Evolutionary conservation across 2,329 filamentous ascomycete species (phyloP).

Genomic region (Penicillium sumatraense): DNA sequence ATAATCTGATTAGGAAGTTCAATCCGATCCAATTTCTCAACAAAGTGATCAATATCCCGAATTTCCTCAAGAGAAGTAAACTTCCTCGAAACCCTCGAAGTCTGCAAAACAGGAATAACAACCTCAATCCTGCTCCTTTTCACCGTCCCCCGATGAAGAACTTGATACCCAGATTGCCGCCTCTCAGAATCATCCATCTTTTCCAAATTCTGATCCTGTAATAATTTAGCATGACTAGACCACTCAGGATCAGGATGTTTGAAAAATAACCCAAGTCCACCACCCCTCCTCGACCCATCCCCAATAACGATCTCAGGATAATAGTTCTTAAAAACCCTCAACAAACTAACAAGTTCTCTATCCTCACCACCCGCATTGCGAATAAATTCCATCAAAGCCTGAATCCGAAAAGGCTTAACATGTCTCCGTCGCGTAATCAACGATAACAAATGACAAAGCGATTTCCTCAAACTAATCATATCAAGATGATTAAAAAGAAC

Average conservation of each 20-base stretch:
- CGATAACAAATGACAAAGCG: slow-evolving; percentile 76
- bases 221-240: slow-evolving; percentile 68
- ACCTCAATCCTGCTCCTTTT: slow-evolving; percentile 57
- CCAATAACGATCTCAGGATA: slow-evolving; percentile 87
- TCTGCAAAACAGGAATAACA: slow-evolving; percentile 71
- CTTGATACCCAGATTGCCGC: slow-evolving; percentile 64
- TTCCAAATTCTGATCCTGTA: slow-evolving; percentile 64
- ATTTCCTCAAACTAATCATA: slow-evolving; percentile 73
- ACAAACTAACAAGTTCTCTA: slow-evolving; percentile 71
- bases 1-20: slow-evolving; percentile 82
- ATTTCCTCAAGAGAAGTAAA: slow-evolving; percentile 72
- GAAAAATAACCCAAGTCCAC: slow-evolving; percentile 39
- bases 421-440: slow-evolving; percentile 80
- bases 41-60: slow-evolving; percentile 70
- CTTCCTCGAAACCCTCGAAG: slow-evolving; percentile 70
- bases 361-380: slow-evolving; percentile 66
- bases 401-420: slow-evolving; percentile 82
- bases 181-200: slow-evolving; percentile 45
- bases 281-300: slow-evolving; percentile 51
- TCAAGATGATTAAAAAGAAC: slow-evolving; percentile 82
- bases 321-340: slow-evolving; percentile 87
- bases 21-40: slow-evolving; percentile 74
- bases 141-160: slow-evolving; percentile 58
- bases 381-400: slow-evolving; percentile 64
- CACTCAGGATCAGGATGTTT: slow-evolving; percentile 78